phyloP scores from a whole-genome alignment of 192 early-diverging fungal genomes.

The Coemansia sp. region DNA sequence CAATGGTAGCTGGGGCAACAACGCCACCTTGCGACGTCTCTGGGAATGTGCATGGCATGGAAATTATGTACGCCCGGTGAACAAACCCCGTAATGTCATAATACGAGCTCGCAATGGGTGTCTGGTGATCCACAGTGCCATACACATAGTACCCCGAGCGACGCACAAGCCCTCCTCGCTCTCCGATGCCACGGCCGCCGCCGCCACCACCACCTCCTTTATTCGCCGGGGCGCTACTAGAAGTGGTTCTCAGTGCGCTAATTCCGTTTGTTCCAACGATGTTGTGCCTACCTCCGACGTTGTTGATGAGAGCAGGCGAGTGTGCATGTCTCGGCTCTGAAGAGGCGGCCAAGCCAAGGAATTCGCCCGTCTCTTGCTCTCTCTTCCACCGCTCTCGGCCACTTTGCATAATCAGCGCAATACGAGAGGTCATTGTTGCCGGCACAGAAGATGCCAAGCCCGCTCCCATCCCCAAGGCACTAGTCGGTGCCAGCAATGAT shows the following conservation, averaged over 20 bases:
- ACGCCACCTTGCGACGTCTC: slow-evolving; percentile 17
- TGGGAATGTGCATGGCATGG: slow-evolving; percentile 41
- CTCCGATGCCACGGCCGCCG: background rate
- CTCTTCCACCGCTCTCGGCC: background rate
- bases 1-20: slow-evolving; percentile 33
- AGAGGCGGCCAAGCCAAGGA: background rate
- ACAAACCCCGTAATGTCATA: slow-evolving; percentile 29
- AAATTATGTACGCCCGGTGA: slow-evolving; percentile 40
- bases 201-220: background rate
- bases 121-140: slow-evolving; percentile 3
- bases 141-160: slow-evolving; percentile 33
- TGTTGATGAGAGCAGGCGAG: slow-evolving; percentile 1
- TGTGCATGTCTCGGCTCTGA: background rate
- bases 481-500: background rate
- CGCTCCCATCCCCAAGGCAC: background rate
- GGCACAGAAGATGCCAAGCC: background rate
- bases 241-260: background rate
- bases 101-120: too few relatives aligned
- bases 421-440: slow-evolving; percentile 5
- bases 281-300: background rate
- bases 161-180: slow-evolving; percentile 23
- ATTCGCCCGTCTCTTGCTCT: slow-evolving; percentile 5
- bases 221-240: background rate
- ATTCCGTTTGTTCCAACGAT: background rate
- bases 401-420: slow-evolving; percentile 6